phyloP scores from a whole-genome alignment of 169 alveolate genomes.

The Eimeria necatrix region DNA sequence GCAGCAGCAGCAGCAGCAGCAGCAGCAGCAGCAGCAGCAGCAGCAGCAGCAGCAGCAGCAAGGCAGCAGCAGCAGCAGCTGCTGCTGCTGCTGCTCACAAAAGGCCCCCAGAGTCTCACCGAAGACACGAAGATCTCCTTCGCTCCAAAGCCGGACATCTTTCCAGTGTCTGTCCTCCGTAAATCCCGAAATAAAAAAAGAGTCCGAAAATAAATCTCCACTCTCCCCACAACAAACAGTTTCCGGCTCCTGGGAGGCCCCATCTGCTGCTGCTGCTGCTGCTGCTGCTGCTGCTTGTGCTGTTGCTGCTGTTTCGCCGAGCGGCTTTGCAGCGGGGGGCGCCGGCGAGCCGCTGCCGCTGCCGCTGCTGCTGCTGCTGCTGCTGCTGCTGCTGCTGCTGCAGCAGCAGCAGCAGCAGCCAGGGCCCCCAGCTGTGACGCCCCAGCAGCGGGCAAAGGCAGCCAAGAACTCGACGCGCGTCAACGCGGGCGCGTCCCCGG shows the following conservation, averaged over 20 bases:
- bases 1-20: background rate
- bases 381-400: slow-evolving; percentile 30
- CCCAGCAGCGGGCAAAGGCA: slow-evolving; percentile 26
- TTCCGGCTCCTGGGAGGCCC: background rate
- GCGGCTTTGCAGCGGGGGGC: too few relatives aligned
- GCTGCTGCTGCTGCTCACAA: background rate
- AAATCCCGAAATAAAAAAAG: slow-evolving; percentile 66
- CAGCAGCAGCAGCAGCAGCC: background rate
- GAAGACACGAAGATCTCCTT: slow-evolving; percentile 65
- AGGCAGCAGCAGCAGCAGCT: background rate
- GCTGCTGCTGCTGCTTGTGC: background rate
- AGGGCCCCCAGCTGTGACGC: background rate
- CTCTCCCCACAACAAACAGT: background rate
- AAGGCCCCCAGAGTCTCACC: background rate
- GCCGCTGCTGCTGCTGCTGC: background rate
- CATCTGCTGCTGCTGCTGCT: background rate
- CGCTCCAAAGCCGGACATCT: slow-evolving; percentile 56
- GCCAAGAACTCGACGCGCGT: slow-evolving; percentile 23
- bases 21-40: background rate
- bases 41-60: background rate
- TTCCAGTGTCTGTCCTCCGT: slow-evolving; percentile 52
- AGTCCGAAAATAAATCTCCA: background rate
- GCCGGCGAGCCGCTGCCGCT: background rate
- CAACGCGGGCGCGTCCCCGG: background rate
- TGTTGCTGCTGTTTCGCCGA: too few relatives aligned